A percentile compares a stretch with the other conserved stretches of the same genome.
phyloP scores from a whole-genome alignment of 768 basidiomycete species.

The Kwoniella dendrophila region DNA sequence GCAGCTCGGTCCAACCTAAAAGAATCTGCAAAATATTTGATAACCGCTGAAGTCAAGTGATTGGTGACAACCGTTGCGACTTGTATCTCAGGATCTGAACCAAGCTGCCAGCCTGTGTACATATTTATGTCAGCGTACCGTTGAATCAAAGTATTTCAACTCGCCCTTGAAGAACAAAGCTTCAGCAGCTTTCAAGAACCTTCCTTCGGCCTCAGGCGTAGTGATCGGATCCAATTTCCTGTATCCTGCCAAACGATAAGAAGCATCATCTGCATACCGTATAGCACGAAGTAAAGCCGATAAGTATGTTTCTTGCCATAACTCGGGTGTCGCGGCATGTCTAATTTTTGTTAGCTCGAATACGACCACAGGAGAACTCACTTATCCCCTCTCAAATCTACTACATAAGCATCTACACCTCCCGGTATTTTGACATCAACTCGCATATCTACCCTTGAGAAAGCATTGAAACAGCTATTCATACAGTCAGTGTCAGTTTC shows the following conservation, averaged over 20 bases:
- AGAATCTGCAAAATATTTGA: conserved; percentile 96
- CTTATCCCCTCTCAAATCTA: conserved; percentile 93
- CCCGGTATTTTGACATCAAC: conserved; percentile 99
- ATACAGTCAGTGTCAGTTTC: neutral
- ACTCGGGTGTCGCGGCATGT: conserved; percentile 83
- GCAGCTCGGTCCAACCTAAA: conserved; percentile 83
- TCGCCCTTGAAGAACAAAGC: conserved; percentile 81
- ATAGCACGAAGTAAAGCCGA: conserved; percentile 89
- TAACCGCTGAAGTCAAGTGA: conserved; percentile 87
- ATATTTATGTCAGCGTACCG: neutral
- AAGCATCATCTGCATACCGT: conserved; percentile 92
- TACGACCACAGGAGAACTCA: conserved; percentile 57
- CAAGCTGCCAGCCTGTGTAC: conserved; percentile 87
- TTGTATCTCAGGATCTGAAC: conserved; percentile 97
- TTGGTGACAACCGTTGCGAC: conserved; percentile 96
- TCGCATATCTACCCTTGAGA: conserved; percentile 91
- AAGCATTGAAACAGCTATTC: conserved; percentile 91
- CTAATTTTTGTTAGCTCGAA: conserved; percentile 56
- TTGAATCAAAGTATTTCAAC: conserved; percentile 16
- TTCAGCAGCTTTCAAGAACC: conserved; percentile 89
- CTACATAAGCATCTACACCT: conserved; percentile 89
- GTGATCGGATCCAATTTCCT: conserved; percentile 95
- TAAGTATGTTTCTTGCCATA: conserved; percentile 97
- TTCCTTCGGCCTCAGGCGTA: conserved; percentile 78
- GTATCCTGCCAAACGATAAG: conserved; percentile 86